Percentiles rank a stretch among this genome's conserved stretches.
These are phyloP conservation scores for Ophiostoma perfectum DNA, from an alignment of 2,329 filamentous ascomycete genomes.

Conservation along the genomic window DNA sequence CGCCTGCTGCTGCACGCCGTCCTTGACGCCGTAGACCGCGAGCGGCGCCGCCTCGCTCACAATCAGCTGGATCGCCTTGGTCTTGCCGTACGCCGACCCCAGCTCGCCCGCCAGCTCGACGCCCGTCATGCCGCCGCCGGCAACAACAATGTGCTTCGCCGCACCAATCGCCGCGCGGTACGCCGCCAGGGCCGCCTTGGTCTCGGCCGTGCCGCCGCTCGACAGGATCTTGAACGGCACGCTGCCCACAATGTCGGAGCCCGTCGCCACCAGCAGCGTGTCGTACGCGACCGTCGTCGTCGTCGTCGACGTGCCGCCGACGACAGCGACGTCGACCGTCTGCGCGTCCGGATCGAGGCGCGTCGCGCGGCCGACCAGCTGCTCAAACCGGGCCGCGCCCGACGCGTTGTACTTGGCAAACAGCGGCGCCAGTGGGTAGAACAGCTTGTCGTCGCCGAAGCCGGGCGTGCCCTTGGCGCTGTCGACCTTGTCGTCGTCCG, in stretches of 20 bases:
- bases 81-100: slow-evolving; percentile 41
- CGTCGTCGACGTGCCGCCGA: neutral
- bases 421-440: slow-evolving; percentile 45
- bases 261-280: slow-evolving; percentile 52
- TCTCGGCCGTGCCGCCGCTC: slow-evolving; percentile 5
- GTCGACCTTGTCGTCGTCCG: neutral
- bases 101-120: slow-evolving; percentile 49
- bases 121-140: slow-evolving; percentile 48
- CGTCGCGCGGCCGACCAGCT: neutral
- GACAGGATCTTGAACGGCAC: slow-evolving; percentile 47
- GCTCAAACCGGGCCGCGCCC: neutral
- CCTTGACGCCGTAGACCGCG: neutral
- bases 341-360: neutral
- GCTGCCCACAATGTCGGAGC: slow-evolving; percentile 39
- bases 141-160: slow-evolving; percentile 47
- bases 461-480: slow-evolving; percentile 16
- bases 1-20: neutral
- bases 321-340: neutral
- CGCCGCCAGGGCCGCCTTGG: slow-evolving; percentile 30
- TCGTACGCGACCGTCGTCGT: slow-evolving; percentile 43
- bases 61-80: neutral
- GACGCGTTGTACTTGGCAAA: slow-evolving; percentile 42
- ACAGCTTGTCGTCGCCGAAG: slow-evolving; percentile 28
- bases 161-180: slow-evolving; percentile 37
- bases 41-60: neutral